These are phyloP conservation scores for Phaeosphaeriaceae sp. DNA, from an alignment of 2,329 filamentous ascomycete species.

Conservation along the genomic window DNA sequence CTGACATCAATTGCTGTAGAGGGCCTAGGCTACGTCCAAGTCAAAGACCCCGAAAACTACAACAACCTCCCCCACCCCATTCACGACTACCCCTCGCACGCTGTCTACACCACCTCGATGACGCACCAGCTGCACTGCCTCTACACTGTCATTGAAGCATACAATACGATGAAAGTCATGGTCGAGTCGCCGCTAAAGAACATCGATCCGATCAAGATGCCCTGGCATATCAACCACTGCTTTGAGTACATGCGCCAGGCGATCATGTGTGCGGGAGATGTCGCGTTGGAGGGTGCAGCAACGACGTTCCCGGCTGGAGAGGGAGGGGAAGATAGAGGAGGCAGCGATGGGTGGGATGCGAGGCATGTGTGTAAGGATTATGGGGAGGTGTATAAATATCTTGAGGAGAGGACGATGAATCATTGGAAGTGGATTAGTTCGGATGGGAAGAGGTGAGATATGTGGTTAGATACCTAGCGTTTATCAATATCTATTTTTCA, in stretches of 20 bases:
- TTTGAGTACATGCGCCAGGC: constrained; percentile 45
- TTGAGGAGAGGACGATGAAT: constrained; percentile 37
- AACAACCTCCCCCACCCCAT: constrained; percentile 39
- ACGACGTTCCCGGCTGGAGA: constrained; percentile 38
- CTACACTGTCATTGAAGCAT: constrained; percentile 41
- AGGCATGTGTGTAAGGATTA: constrained; percentile 45
- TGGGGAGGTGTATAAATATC: constrained; percentile 35
- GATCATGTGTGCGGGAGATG: constrained; percentile 44
- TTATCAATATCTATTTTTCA: no score
- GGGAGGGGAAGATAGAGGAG: constrained; percentile 36
- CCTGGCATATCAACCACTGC: constrained; percentile 46
- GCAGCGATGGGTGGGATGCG: constrained; percentile 45
- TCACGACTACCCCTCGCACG: constrained; percentile 39
- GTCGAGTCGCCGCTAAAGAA: constrained; percentile 12
- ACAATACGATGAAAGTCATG: constrained; percentile 34
- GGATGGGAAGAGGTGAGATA: no score
- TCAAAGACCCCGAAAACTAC: constrained; percentile 29
- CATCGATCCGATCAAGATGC: constrained; percentile 31
- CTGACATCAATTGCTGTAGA: no score
- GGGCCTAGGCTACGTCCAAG: constrained; percentile 41
- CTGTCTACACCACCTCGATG: constrained; percentile 42
- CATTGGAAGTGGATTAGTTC: constrained; percentile 40
- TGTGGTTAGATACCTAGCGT: no score
- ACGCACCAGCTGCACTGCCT: constrained; percentile 46
- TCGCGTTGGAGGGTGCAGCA: constrained; percentile 41